phyloP scores from a whole-genome alignment of 1,284 basidiomycete species.

The Phaffia rhodozyma region DNA sequence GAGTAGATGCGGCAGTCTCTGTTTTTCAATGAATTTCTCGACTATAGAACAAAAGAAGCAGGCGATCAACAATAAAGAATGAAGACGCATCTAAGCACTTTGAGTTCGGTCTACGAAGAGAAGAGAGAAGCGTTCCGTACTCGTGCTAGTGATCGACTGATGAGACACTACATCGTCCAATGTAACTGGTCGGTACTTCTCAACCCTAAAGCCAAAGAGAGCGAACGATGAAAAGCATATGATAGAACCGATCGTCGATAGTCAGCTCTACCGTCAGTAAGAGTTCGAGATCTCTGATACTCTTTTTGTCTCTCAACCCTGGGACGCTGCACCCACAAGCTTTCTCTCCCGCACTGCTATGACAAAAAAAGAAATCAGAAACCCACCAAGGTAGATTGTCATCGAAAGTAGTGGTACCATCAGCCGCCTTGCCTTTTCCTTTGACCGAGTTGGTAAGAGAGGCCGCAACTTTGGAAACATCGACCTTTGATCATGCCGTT shows the following conservation, averaged over 20 bases:
- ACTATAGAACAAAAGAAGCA: slow-evolving; percentile 37
- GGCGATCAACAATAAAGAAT: background rate
- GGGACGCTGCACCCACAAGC: too few species aligned
- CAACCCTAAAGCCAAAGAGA: slow-evolving; percentile 53
- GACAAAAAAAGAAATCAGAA: background rate
- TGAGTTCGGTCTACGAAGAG: background rate
- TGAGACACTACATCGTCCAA: slow-evolving; percentile 89
- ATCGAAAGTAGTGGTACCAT: slow-evolving; percentile 20
- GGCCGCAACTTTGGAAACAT: background rate
- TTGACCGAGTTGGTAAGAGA: slow-evolving; percentile 23
- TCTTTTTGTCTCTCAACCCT: too few species aligned
- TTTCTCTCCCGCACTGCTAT: too few species aligned
- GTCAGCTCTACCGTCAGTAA: background rate
- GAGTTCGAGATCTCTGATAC: background rate
- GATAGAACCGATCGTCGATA: background rate
- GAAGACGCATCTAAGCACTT: background rate
- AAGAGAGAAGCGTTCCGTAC: slow-evolving; percentile 40
- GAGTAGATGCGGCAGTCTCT: slow-evolving; percentile 83
- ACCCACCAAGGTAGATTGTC: slow-evolving; percentile 34
- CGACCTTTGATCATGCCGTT: slow-evolving; percentile 12
- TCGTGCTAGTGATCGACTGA: slow-evolving; percentile 81
- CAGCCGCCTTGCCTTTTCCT: slow-evolving; percentile 29
- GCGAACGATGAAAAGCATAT: slow-evolving; percentile 1
- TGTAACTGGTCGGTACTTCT: slow-evolving; percentile 82
- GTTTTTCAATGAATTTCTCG: slow-evolving; percentile 91